Base-by-base conservation (phyloP, 164 flowering plant genomes). In the Liquidambar formosana region DNA sequence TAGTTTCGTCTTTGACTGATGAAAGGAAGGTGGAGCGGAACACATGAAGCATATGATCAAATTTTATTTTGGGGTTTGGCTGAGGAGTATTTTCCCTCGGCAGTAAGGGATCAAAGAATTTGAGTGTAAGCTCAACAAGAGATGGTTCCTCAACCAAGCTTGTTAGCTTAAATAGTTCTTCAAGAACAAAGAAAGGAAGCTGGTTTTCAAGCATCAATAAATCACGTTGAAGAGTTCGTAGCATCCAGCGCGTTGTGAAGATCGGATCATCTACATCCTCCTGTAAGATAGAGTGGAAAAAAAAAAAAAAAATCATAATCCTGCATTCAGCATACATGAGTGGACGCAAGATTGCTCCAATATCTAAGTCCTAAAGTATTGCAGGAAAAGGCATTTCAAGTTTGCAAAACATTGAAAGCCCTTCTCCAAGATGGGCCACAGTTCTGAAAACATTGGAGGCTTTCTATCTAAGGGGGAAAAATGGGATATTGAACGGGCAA, bases 151-250 rank as follows among this genome's bases (percentile, higher is more conserved):
- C 25, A 8, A 21, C 48, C 18, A 2, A 19, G 21, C 33, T 65
- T 3, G 73, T 79, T 1, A 79, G 25, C 11, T 51, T 6, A 38
- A 65, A 71, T 41, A 80, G 22, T 19, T 65, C 21, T 38, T 69
- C 33, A 1, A 79, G 71, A 56, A 76, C 75, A 69, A 72, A 71
- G 48, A 77, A 69, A 0, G 80, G 83, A 43, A 80, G 76, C 52
- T 76, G 80, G 62, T 80, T 80, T 57, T 80, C 83, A 5, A 80
- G 75, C 80, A 77, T 66, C 5, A 80, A 44, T 57, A 80, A 33
- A 23, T 80, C 83, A 6, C 74, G 73, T 21, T 71, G 75, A 9
- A 80, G 76, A 33, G 64, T 64, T 11, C 66, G 67, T 16, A 74
- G 45, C 79, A 78, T 71, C 81, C 84, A 81, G 12, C 78, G 71